These are phyloP conservation scores for Colletotrichum sojae DNA, from an alignment of 2,329 filamentous ascomycete genomes.

Conservation along the genomic window DNA sequence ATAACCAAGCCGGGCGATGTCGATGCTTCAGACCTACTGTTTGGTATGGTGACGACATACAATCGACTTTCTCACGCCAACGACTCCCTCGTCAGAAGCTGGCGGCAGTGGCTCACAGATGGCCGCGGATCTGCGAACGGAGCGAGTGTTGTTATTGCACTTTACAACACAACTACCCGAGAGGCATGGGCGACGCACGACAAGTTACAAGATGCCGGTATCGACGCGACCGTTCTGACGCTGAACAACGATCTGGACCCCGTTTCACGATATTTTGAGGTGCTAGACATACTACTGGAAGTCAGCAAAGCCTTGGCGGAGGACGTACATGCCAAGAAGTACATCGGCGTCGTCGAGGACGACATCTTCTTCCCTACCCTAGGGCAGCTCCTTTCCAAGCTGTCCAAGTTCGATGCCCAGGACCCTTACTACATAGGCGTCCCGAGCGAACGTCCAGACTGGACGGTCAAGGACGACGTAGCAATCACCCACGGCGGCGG, in stretches of 20 bases:
- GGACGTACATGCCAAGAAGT: constrained; percentile 55
- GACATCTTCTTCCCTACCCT: constrained; percentile 62
- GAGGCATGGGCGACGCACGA: constrained; percentile 51
- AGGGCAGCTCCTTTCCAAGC: constrained; percentile 53
- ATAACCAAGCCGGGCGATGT: constrained; percentile 50
- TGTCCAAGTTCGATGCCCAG: constrained; percentile 49
- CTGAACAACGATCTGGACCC: constrained; percentile 50
- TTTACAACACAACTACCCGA: constrained; percentile 54
- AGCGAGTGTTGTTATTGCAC: constrained; percentile 57
- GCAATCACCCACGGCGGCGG: constrained; percentile 61
- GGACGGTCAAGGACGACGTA: constrained; percentile 54
- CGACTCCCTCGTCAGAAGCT: constrained; percentile 56
- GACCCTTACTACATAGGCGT: constrained; percentile 58
- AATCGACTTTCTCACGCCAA: constrained; percentile 55
- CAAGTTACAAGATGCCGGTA: constrained; percentile 23
- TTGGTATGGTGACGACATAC: constrained; percentile 56
- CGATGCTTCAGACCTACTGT: constrained; percentile 54
- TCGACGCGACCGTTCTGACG: constrained; percentile 47
- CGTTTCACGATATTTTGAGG: constrained; percentile 55
- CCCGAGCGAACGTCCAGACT: constrained; percentile 60
- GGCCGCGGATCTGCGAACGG: constrained; percentile 58
- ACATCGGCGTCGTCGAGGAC: constrained; percentile 62
- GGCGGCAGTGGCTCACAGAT: constrained; percentile 62
- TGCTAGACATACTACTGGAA: constrained; percentile 52
- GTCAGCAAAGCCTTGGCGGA: constrained; percentile 52